These are phyloP conservation scores for Talaromyces ruber DNA, from an alignment of 495 filamentous ascomycete species.

Conservation along the genomic window DNA sequence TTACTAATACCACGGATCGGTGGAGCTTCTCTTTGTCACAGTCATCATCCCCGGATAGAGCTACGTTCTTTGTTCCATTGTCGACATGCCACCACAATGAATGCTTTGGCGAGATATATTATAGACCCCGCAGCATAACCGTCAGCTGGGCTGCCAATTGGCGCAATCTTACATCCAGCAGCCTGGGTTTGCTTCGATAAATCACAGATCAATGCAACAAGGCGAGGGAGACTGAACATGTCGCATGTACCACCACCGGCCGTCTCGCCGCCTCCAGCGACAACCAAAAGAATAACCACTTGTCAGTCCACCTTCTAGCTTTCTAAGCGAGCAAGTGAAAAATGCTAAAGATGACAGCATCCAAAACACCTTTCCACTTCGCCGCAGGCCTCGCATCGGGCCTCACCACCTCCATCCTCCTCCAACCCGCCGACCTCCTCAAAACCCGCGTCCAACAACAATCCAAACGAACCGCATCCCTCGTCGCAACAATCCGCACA, in stretches of 20 bases:
- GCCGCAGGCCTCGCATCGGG: constrained; percentile 81
- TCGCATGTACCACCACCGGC: neutral
- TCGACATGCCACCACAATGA: neutral
- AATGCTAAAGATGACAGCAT: constrained; percentile 18
- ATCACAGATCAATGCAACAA: neutral
- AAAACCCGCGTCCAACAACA: constrained; percentile 88
- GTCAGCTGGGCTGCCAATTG: neutral
- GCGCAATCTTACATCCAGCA: neutral
- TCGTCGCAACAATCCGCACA: constrained; percentile 59
- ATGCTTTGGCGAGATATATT: neutral
- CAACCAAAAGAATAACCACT: constrained; percentile 1
- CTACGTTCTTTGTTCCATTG: neutral
- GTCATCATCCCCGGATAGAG: neutral
- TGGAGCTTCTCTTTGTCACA: neutral
- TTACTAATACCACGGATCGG: neutral
- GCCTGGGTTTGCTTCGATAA: neutral
- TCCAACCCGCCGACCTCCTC: constrained; percentile 93
- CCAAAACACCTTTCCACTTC: constrained; percentile 67
- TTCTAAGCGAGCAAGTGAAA: too few species aligned
- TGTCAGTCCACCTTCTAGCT: too few species aligned
- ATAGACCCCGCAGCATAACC: neutral
- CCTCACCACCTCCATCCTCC: constrained; percentile 74
- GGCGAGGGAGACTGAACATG: neutral
- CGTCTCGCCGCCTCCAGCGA: neutral
- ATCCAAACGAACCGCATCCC: constrained; percentile 49